Percentiles rank a stretch among this genome's conserved stretches.
These are phyloP conservation scores for Cucurbita ficifolia DNA, from an alignment of 306 rosid species.

Conservation along the genomic window DNA sequence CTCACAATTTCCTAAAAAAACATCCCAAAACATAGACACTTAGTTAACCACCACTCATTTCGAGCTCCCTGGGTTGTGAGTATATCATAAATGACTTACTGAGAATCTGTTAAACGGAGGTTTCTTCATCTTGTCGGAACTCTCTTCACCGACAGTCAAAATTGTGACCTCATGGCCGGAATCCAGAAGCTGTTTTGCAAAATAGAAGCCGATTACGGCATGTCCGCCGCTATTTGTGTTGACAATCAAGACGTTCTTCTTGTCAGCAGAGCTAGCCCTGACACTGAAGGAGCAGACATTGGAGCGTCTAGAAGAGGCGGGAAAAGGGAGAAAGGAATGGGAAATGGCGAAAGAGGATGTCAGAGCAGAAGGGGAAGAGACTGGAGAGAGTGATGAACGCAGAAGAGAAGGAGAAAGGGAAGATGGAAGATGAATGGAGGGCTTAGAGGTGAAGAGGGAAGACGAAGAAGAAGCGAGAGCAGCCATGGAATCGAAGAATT, in stretches of 20 bases:
- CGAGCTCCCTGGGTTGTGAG: neutral
- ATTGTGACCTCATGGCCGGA: conserved; percentile 64
- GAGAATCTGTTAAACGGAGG: conserved; percentile 85
- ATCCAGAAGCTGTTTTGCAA: conserved; percentile 71
- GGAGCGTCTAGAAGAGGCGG: conserved; percentile 21
- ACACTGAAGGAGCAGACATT: conserved; percentile 21
- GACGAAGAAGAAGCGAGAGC: conserved; percentile 51
- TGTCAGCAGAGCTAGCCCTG: conserved; percentile 35
- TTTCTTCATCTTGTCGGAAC: conserved; percentile 80
- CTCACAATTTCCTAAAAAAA: conserved; percentile 62
- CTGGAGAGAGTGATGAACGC: conserved; percentile 38
- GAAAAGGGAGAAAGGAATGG: conserved; percentile 1
- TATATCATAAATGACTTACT: conserved; percentile 12
- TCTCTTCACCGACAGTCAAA: conserved; percentile 74
- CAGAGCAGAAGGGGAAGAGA: conserved; percentile 18
- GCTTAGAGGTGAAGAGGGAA: conserved; percentile 31
- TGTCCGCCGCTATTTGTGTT: conserved; percentile 82
- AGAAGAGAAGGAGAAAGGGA: conserved; percentile 24
- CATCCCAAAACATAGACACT: neutral
- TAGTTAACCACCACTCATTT: neutral
- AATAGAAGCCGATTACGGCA: conserved; percentile 81
- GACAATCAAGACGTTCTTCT: conserved; percentile 66
- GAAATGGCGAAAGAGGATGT: conserved; percentile 40
- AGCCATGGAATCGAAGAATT: conserved; percentile 45
- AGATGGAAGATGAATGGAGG: conserved; percentile 28